Conservation (phyloP, 192 early-diverging fungal genomes). For the Backusella tuberculispora region DNA sequence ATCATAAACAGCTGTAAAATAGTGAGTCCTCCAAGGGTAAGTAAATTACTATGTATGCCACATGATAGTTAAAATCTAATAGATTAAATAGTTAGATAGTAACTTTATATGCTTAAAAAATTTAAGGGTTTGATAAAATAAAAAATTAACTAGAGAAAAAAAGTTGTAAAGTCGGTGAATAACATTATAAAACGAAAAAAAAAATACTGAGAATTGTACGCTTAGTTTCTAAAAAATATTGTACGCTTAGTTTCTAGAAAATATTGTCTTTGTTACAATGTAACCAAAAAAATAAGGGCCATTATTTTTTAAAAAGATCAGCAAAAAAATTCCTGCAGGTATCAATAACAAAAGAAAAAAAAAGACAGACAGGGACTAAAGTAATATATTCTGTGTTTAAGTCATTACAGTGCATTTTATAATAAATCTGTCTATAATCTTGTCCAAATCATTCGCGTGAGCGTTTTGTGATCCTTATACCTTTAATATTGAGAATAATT, state of each 20-base stretch:
- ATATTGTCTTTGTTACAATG: background rate
- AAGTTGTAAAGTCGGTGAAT: background rate
- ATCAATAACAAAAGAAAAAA: too few species aligned
- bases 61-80: too few species aligned
- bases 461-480: background rate
- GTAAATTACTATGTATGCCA: too few species aligned
- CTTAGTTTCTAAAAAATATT: constrained; percentile 3
- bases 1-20: background rate
- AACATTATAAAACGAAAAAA: background rate
- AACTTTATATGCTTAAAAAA: too few species aligned
- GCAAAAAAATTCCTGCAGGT: background rate
- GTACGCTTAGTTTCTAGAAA: constrained; percentile 8
- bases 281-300: background rate
- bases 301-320: background rate
- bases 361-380: background rate
- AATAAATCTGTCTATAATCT: constrained; percentile 4
- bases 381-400: background rate
- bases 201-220: background rate
- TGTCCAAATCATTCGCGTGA: constrained; percentile 4
- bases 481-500: constrained; percentile 3
- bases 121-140: too few species aligned
- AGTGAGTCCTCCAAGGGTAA: too few species aligned
- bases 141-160: background rate
- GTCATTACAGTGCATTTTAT: constrained; percentile 2
- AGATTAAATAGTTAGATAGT: too few species aligned